A percentile compares a stretch with the other conserved stretches of the same genome.
Evolutionary conservation across 2,329 filamentous ascomycete species (phyloP).

Genomic region (Diaporthe helianthi): DNA sequence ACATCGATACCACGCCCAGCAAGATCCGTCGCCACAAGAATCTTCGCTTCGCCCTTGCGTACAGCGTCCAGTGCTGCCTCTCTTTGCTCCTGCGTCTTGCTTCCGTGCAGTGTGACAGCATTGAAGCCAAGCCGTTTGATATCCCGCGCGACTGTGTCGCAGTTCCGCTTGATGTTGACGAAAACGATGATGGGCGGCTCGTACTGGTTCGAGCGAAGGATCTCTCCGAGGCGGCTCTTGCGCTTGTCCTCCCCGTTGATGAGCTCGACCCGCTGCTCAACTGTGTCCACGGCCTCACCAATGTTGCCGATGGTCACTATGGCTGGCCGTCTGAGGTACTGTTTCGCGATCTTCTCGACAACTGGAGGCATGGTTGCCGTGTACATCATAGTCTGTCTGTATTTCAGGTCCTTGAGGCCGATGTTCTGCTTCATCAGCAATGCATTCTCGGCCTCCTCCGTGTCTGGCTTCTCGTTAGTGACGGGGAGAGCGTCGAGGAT

Average conservation of each 20-base stretch:
- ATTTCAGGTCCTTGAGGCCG: slow-evolving; percentile 73
- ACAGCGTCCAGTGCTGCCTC: slow-evolving; percentile 90
- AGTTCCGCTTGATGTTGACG: slow-evolving; percentile 99
- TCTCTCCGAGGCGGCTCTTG: slow-evolving; percentile 94
- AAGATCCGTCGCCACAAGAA: slow-evolving; percentile 94
- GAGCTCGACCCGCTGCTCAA: slow-evolving; percentile 96
- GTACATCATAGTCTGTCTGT: slow-evolving; percentile 99
- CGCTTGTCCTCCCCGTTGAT: slow-evolving; percentile 90
- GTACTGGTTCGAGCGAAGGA: slow-evolving; percentile 82
- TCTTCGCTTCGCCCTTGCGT: slow-evolving; percentile 79
- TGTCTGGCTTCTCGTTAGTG: slow-evolving; percentile 93
- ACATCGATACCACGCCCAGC: slow-evolving; percentile 98
- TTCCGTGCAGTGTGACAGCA: slow-evolving; percentile 89
- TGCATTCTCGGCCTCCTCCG: slow-evolving; percentile 86
- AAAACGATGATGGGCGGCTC: slow-evolving; percentile 95
- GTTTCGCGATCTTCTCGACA: slow-evolving; percentile 95
- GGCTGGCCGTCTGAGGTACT: slow-evolving; percentile 91
- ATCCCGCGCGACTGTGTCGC: slow-evolving; percentile 91
- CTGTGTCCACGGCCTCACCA: slow-evolving; percentile 95
- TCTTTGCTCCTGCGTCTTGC: slow-evolving; percentile 97
- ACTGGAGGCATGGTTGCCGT: slow-evolving; percentile 95
- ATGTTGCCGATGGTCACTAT: slow-evolving; percentile 94
- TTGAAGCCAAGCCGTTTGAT: slow-evolving; percentile 94
- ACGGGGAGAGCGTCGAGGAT: slow-evolving; percentile 95
- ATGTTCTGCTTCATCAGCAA: slow-evolving; percentile 83